phyloP scores from a whole-genome alignment of 495 filamentous ascomycete species.

The Neurospora terricola region DNA sequence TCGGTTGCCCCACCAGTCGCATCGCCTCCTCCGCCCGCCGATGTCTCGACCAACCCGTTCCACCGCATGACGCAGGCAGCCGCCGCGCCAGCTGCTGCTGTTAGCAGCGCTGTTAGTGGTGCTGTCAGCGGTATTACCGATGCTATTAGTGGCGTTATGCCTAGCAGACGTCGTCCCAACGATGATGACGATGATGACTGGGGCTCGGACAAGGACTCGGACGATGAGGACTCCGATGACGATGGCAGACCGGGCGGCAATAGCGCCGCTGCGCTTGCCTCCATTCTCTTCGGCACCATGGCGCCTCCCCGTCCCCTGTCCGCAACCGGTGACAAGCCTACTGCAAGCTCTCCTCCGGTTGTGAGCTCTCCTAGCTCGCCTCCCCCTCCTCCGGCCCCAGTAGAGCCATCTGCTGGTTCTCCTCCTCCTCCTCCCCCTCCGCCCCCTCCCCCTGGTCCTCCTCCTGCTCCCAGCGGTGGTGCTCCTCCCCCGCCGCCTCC shows the following conservation, averaged over 20 bases:
- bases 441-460: constrained; percentile 35
- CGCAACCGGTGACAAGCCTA: constrained; percentile 61
- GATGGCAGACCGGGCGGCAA: constrained; percentile 65
- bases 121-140: background rate
- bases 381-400: constrained; percentile 22
- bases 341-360: constrained; percentile 34
- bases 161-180: constrained; percentile 26
- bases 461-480: constrained; percentile 32
- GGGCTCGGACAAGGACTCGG: constrained; percentile 73
- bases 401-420: constrained; percentile 1
- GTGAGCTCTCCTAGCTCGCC: constrained; percentile 27
- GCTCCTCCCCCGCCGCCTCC: constrained; percentile 40
- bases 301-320: constrained; percentile 83
- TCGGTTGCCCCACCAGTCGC: constrained; percentile 33
- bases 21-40: constrained; percentile 32
- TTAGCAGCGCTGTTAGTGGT: background rate
- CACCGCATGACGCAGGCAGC: constrained; percentile 65
- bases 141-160: constrained; percentile 11
- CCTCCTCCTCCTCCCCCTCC: constrained; percentile 31
- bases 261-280: constrained; percentile 83
- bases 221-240: constrained; percentile 56
- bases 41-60: constrained; percentile 88
- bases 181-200: constrained; percentile 64
- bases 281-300: constrained; percentile 95
- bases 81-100: constrained; percentile 23